Conservation (phyloP, 495 filamentous ascomycete genomes). For the Penicillium coprophilum region DNA sequence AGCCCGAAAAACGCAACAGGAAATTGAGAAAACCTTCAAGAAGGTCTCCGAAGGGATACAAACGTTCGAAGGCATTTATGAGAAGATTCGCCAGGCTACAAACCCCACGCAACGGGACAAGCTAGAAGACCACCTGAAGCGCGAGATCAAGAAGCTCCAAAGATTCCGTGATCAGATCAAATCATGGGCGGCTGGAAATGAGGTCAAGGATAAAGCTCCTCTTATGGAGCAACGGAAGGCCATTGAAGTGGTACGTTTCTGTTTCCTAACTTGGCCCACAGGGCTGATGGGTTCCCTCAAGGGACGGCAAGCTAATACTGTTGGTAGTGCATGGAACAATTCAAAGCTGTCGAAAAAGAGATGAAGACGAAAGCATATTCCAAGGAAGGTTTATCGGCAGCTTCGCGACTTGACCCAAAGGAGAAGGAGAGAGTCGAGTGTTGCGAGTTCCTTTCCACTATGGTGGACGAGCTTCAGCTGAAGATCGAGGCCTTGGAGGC, state of each 20-base stretch:
- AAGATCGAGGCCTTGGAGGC: slow-evolving; percentile 92
- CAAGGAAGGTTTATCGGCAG: slow-evolving; percentile 90
- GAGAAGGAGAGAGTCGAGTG: slow-evolving; percentile 89
- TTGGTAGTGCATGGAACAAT: slow-evolving; percentile 95
- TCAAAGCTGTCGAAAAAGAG: slow-evolving; percentile 99
- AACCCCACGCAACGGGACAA: slow-evolving; percentile 98
- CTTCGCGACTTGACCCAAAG: slow-evolving; percentile 89
- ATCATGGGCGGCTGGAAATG: slow-evolving; percentile 93
- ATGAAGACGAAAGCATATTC: slow-evolving; percentile 99
- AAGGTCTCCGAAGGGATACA: slow-evolving; percentile 90
- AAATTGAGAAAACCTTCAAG: slow-evolving; percentile 99
- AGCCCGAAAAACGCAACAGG: slow-evolving; percentile 90
- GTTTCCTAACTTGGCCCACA: background rate
- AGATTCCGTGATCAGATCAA: slow-evolving; percentile 97
- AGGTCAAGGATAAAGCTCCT: slow-evolving; percentile 98
- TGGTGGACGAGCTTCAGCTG: slow-evolving; percentile 91
- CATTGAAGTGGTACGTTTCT: slow-evolving; percentile 79
- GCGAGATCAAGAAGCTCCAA: slow-evolving; percentile 99
- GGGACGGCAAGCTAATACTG: slow-evolving; percentile 22
- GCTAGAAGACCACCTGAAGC: slow-evolving; percentile 93
- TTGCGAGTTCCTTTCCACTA: slow-evolving; percentile 75
- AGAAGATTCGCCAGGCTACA: slow-evolving; percentile 87
- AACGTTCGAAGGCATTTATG: slow-evolving; percentile 88
- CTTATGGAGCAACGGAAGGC: slow-evolving; percentile 88
- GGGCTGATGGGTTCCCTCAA: background rate